Percentiles rank a stretch among this genome's conserved stretches.
Evolutionary conservation across 2,329 filamentous ascomycete genomes (phyloP).

Genomic region (Talaromyces islandicus): DNA sequence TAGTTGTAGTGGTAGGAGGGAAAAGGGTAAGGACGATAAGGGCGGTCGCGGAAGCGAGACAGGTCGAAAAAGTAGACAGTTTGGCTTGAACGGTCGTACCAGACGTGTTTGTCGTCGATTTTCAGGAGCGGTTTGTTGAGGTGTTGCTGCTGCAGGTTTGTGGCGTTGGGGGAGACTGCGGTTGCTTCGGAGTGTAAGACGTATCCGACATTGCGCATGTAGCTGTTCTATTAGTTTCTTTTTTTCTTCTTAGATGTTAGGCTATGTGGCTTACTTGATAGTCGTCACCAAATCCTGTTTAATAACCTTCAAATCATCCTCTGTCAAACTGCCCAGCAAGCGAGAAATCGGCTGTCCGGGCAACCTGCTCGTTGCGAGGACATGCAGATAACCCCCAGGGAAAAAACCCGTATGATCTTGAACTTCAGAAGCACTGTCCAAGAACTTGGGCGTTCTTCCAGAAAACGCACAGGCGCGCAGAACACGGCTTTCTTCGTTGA

Average conservation of each 20-base stretch:
- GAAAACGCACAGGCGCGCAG: neutral
- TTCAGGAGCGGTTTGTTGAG: neutral
- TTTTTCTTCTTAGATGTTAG: too few species aligned
- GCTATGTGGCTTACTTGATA: neutral
- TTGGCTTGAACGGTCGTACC: neutral
- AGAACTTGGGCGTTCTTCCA: neutral
- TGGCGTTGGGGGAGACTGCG: neutral
- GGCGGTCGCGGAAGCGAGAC: neutral
- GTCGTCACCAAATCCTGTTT: neutral
- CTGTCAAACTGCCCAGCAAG: neutral
- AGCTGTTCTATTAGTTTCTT: neutral
- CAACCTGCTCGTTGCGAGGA: neutral
- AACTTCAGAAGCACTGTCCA: neutral
- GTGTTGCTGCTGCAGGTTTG: neutral
- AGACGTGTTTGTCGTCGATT: neutral
- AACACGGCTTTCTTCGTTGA: neutral
- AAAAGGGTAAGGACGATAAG: neutral
- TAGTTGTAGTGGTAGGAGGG: too few species aligned
- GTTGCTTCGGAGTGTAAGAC: neutral
- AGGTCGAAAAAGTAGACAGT: neutral
- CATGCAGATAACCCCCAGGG: conserved; percentile 2
- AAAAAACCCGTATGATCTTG: neutral
- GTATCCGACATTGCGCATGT: neutral
- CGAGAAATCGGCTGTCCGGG: neutral
- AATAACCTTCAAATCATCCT: neutral